Percentiles rank a stretch among this genome's conserved stretches.
Conservation (phyloP, 768 basidiomycete genomes). For the Termitomyces sp. region DNA sequence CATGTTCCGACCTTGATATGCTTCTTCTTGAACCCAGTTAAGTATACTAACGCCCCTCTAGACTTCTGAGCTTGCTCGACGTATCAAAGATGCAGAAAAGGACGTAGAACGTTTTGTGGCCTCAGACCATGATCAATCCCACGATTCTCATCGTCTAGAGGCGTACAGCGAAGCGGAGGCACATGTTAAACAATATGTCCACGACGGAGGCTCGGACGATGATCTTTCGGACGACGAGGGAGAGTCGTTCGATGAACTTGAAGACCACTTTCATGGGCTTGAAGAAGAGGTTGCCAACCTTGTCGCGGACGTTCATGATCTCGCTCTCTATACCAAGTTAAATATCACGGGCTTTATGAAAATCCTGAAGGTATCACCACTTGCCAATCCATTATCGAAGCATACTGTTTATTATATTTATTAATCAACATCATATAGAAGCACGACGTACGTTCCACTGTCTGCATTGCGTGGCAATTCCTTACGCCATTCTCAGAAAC, state of each 20-base stretch:
- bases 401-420: not conserved
- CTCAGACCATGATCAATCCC: slow-evolving; percentile 32
- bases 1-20: not conserved
- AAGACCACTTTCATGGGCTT: slow-evolving; percentile 79
- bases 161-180: slow-evolving; percentile 48
- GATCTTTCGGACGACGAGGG: slow-evolving; percentile 42
- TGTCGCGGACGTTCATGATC: slow-evolving; percentile 89
- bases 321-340: slow-evolving; percentile 90
- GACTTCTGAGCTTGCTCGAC: slow-evolving; percentile 77
- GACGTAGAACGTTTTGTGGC: slow-evolving; percentile 75
- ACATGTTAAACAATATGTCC: slow-evolving; percentile 38
- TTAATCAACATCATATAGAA: slow-evolving; percentile 45
- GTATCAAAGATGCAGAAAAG: slow-evolving; percentile 79
- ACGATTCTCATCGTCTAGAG: slow-evolving; percentile 12
- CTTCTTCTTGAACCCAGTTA: not conserved
- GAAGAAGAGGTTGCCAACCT: slow-evolving; percentile 95
- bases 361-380: slow-evolving; percentile 71
- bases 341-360: slow-evolving; percentile 99
- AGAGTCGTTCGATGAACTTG: slow-evolving; percentile 69
- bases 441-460: slow-evolving; percentile 67
- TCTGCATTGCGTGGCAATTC: not conserved
- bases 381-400: not conserved
- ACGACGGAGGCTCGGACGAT: slow-evolving; percentile 71
- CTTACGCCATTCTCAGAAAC: slow-evolving; percentile 58
- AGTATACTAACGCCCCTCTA: slow-evolving; percentile 20